These are phyloP conservation scores for Erodium texanum DNA, from an alignment of 441 rosid genomes.

Conservation along the genomic window DNA sequence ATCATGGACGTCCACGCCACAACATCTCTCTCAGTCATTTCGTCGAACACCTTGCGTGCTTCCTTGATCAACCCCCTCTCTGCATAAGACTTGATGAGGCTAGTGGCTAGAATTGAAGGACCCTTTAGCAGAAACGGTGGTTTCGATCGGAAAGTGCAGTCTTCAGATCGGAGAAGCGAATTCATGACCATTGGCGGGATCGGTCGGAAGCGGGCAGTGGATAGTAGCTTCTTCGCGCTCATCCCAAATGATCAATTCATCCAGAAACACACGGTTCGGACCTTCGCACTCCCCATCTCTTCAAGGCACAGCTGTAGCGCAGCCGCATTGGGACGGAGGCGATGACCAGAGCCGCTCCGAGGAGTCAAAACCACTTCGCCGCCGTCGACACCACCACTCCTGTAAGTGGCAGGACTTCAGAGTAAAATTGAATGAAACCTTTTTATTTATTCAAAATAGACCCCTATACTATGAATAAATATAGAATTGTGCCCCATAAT, in stretches of 20 bases:
- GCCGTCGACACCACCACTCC: background rate
- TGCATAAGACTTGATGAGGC: constrained; percentile 42
- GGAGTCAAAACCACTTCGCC: background rate
- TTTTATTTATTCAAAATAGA: no score
- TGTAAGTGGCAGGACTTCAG: no score
- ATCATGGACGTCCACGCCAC: constrained; percentile 86
- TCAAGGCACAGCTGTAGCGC: background rate
- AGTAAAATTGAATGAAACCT: no score
- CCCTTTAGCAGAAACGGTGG: constrained; percentile 28
- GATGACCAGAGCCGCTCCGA: background rate
- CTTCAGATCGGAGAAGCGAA: constrained; percentile 35
- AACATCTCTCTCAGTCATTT: constrained; percentile 75
- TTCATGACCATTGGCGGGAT: constrained; percentile 36
- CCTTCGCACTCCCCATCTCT: background rate
- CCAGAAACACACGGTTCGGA: background rate
- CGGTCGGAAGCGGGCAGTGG: constrained; percentile 25
- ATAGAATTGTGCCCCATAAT: no score
- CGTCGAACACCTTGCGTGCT: constrained; percentile 83
- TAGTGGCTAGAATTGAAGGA: constrained; percentile 58
- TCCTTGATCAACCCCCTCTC: constrained; percentile 41
- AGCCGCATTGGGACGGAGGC: background rate
- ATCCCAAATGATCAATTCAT: constrained; percentile 8
- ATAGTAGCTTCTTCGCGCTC: constrained; percentile 34
- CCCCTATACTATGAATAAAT: no score
- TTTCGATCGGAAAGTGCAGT: constrained; percentile 19